A percentile compares a stretch with the other conserved stretches of the same genome.
Evolutionary conservation across 495 filamentous ascomycete genomes (phyloP).

Genomic region (Daldinia caldariorum): DNA sequence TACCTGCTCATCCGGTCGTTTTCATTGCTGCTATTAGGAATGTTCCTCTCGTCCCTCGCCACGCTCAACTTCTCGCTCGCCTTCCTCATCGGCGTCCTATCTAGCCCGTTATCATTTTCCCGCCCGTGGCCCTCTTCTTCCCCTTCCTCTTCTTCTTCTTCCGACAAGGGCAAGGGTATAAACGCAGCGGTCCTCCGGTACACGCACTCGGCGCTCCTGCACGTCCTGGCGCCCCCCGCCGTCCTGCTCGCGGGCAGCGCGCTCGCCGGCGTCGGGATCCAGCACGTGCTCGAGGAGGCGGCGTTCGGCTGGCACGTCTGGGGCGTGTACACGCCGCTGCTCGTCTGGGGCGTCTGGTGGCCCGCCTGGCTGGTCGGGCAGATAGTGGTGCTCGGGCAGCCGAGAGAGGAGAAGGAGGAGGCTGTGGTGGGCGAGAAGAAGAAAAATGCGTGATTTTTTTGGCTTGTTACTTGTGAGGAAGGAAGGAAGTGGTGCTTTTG

Average conservation of each 20-base stretch:
- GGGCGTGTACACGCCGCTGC: constrained; percentile 88
- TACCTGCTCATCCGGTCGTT: constrained; percentile 85
- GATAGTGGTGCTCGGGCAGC: constrained; percentile 53
- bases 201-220: constrained; percentile 54
- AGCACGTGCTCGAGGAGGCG: constrained; percentile 73
- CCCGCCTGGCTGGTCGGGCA: constrained; percentile 84
- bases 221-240: constrained; percentile 70
- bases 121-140: constrained; percentile 55
- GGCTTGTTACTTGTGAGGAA: not conserved
- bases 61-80: constrained; percentile 96
- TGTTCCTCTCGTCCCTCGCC: constrained; percentile 89
- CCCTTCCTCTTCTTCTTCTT: not conserved
- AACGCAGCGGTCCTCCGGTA: constrained; percentile 16
- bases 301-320: constrained; percentile 92
- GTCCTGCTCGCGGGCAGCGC: constrained; percentile 65
- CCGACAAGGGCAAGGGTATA: not conserved
- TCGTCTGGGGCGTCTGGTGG: constrained; percentile 99
- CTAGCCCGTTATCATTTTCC: constrained; percentile 78
- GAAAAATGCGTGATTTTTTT: constrained; percentile 47
- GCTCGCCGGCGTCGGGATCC: constrained; percentile 62
- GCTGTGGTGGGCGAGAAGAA: constrained; percentile 29
- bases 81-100: constrained; percentile 82
- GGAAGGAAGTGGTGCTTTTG: not conserved
- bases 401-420: constrained; percentile 5
- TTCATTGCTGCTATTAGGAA: constrained; percentile 88